A percentile compares a stretch with the other conserved stretches of the same genome.
Conservation (phyloP, 1,139 yeast species). For the Protomyces inundatus region DNA sequence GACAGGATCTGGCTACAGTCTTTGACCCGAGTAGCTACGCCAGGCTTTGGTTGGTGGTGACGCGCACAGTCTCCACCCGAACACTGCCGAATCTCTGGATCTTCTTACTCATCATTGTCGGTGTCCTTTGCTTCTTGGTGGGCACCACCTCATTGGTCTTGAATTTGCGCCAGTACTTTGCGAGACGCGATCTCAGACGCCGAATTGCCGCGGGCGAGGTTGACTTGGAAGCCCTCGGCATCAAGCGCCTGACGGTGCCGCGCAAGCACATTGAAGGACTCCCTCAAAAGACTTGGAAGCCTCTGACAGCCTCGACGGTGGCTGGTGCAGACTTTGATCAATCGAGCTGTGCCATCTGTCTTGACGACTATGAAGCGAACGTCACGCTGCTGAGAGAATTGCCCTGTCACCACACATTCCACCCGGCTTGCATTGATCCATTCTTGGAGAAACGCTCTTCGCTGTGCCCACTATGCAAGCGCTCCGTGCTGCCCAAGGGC, state of each 20-base stretch:
- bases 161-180: slow-evolving; percentile 32
- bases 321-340: slow-evolving; percentile 28
- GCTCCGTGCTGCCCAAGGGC: slow-evolving; percentile 34
- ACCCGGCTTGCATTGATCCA: slow-evolving; percentile 35
- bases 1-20: slow-evolving; percentile 20
- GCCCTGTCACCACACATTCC: slow-evolving; percentile 36
- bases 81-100: slow-evolving; percentile 32
- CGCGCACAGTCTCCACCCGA: slow-evolving; percentile 6
- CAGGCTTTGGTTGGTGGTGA: slow-evolving; percentile 29
- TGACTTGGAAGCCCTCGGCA: slow-evolving; percentile 35
- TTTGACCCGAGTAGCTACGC: slow-evolving; percentile 30
- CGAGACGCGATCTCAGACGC: slow-evolving; percentile 33
- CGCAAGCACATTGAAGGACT: slow-evolving; percentile 32
- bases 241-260: slow-evolving; percentile 35
- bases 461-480: slow-evolving; percentile 36
- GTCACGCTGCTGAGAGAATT: slow-evolving; percentile 34
- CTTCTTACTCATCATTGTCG: slow-evolving; percentile 31
- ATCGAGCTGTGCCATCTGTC: slow-evolving; percentile 36
- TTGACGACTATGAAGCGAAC: slow-evolving; percentile 34
- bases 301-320: not conserved
- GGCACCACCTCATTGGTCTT: slow-evolving; percentile 21
- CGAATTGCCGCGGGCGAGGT: slow-evolving; percentile 35
- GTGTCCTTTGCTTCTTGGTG: slow-evolving; percentile 27
- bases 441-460: slow-evolving; percentile 34
- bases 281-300: slow-evolving; percentile 33